A percentile compares a stretch with the other conserved stretches of the same genome.
Conservation (phyloP, 2,329 filamentous ascomycete species). For the Beauveria pseudobassiana region DNA sequence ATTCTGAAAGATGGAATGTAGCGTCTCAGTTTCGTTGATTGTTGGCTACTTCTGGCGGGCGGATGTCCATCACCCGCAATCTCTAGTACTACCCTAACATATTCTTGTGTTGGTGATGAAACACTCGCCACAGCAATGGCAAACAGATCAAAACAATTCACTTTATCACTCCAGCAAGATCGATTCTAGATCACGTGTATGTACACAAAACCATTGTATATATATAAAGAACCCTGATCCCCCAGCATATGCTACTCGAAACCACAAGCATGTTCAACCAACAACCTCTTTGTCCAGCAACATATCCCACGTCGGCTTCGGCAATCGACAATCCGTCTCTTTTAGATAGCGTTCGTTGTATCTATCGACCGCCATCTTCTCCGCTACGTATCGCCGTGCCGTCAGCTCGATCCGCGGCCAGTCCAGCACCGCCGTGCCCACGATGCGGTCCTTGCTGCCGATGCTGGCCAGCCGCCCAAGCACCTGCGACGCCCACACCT, state of each 20-base stretch:
- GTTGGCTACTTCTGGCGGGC: background rate
- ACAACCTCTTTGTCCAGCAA: background rate
- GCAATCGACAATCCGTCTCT: background rate
- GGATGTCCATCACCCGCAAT: too few relatives aligned
- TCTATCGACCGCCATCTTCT: slow-evolving; percentile 7
- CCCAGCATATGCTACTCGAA: background rate
- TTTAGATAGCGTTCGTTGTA: slow-evolving; percentile 2
- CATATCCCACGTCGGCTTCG: slow-evolving; percentile 11
- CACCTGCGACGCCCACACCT: slow-evolving; percentile 7
- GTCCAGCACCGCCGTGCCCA: slow-evolving; percentile 7
- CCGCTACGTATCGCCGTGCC: background rate
- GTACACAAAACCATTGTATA: background rate
- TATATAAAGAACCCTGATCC: background rate
- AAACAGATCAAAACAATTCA: background rate
- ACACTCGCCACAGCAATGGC: background rate
- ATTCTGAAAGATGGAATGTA: too few relatives aligned
- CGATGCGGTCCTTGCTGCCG: background rate
- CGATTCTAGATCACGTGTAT: background rate
- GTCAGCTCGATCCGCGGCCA: background rate
- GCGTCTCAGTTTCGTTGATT: background rate
- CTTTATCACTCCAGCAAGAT: background rate
- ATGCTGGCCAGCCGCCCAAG: background rate
- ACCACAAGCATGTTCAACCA: background rate
- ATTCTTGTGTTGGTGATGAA: background rate
- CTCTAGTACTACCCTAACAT: background rate